Conservation (phyloP, 306 rosid genomes). For the Senna siamea region DNA sequence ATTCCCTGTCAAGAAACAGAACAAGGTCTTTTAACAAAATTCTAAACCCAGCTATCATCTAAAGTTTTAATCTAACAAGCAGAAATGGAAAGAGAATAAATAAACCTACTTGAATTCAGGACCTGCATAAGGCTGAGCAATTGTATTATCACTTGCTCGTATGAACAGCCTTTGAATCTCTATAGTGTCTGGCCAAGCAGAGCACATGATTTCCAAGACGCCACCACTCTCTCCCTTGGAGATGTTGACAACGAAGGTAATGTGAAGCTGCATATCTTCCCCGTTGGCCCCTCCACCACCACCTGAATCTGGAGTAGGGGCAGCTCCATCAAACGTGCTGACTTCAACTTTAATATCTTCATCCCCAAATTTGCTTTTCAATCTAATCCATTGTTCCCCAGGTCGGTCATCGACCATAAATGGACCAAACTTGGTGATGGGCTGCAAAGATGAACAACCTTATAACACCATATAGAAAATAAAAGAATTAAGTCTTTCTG, state of each 20-base stretch:
- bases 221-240: constrained; percentile 56
- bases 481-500: background rate
- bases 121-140: constrained; percentile 67
- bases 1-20: constrained; percentile 62
- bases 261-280: constrained; percentile 67
- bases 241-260: constrained; percentile 65
- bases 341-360: constrained; percentile 76
- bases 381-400: constrained; percentile 79
- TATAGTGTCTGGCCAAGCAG: constrained; percentile 80
- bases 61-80: constrained; percentile 11
- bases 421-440: constrained; percentile 53
- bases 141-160: constrained; percentile 40
- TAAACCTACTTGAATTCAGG: constrained; percentile 77
- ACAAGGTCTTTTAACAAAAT: constrained; percentile 14
- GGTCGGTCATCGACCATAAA: constrained; percentile 67
- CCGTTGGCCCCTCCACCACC: constrained; percentile 38
- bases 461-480: background rate
- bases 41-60: background rate
- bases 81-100: background rate
- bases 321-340: constrained; percentile 74
- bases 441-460: constrained; percentile 50
- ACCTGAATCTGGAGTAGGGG: constrained; percentile 48
- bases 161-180: constrained; percentile 59
- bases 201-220: constrained; percentile 73
- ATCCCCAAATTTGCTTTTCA: constrained; percentile 58